Percentiles rank a stretch among this genome's conserved stretches.
Evolutionary conservation across 2,329 filamentous ascomycete species (phyloP).

Genomic region (Colletotrichum scovillei): DNA sequence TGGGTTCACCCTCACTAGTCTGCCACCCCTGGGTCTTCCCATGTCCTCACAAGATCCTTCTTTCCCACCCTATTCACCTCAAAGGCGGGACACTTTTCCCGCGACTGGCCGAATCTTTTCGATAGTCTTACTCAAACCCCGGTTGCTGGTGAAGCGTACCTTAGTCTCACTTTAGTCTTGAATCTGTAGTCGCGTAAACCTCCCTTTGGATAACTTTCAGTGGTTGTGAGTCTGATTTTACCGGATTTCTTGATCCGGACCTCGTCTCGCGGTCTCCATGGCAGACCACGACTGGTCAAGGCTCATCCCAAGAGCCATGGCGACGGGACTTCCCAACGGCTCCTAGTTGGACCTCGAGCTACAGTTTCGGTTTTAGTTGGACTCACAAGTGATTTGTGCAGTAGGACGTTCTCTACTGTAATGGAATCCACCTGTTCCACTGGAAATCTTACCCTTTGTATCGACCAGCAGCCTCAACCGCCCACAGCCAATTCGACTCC

Average conservation of each 20-base stretch:
- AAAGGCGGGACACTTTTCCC: not conserved
- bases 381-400: not conserved
- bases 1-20: conserved; percentile 4
- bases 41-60: conserved; percentile 10
- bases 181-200: not conserved
- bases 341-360: not conserved
- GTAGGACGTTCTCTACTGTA: not conserved
- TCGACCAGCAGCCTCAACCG: not conserved
- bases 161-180: not conserved
- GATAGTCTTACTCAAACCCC: not conserved
- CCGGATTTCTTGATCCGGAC: not conserved
- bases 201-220: not conserved
- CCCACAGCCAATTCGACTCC: conserved; percentile 4
- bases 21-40: conserved; percentile 7
- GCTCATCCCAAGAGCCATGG: not conserved
- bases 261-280: not conserved
- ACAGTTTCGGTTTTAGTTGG: not conserved
- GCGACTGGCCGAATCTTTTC: not conserved
- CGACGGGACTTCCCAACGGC: not conserved
- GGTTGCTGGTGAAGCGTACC: not conserved
- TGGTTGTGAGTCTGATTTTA: not conserved
- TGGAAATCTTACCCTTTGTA: not conserved
- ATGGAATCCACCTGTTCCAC: not conserved
- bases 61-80: not conserved
- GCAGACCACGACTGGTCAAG: not conserved